Evolutionary conservation across 192 early-diverging fungal genomes (phyloP), one percentile per base, ranked within the genome.

Genomic region (Ambispora gerdemannii): DNA sequence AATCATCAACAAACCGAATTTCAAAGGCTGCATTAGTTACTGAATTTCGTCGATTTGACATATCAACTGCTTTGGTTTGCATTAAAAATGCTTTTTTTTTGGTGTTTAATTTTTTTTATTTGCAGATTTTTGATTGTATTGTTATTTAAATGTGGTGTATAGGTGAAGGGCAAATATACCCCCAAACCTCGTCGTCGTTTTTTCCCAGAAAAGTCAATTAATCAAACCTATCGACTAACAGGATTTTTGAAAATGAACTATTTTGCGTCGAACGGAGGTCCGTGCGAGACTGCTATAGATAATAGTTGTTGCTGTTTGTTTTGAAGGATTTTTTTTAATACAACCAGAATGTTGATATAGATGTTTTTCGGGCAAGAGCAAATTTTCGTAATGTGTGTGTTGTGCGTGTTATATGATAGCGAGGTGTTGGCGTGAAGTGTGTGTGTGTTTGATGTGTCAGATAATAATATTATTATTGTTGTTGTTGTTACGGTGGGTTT

Each of bases 1-100:
- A 32, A 51, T 67, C 65, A 1, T 34, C 34, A 22, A 35, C 38
- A 63, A 67, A 67, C 13, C 65, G 65, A 22, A 67, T 67, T 52
- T 67, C 65, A 67, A 67, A 67, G 33, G 65, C 65, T 22, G 65
- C 6, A 10, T 43, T 33, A 4, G 20, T 24, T 10, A 15, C 19
- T 67, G 34, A 38, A 30, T 50, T 43, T 53, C 25, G 32, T 63
- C 24, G 25, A 0, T 10, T 3, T n/a, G 58, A 60, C 58, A 60
- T 60, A 31, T 60, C 6, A 15, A 15, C 15, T 10, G 15, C 6
- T 43, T 43, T 43, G 15, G 6, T 43, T 43, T 43, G 6, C 38
- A 43, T 43, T 43, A 43, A 43, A 43, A 15, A 43, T 43, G 15
- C 6, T 43, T 6, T 43, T 43, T 43, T 43, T 43, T 43, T 43